Percentiles rank a stretch among this genome's conserved stretches.
Evolutionary conservation across 1,284 basidiomycete species (phyloP).

Genomic region (Bjerkandera adusta): DNA sequence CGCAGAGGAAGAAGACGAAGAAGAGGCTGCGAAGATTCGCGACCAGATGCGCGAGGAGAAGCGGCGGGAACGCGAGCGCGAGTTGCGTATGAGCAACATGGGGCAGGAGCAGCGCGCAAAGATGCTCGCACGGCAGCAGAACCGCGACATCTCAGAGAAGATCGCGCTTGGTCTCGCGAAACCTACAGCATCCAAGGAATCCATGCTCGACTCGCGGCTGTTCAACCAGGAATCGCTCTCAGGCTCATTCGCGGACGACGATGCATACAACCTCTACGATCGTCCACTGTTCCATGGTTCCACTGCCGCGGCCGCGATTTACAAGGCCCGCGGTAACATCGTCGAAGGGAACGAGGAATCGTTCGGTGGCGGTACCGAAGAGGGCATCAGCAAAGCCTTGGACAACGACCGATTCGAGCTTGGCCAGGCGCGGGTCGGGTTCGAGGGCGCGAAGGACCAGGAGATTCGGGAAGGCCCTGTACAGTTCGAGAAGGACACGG

Average conservation of each 20-base stretch:
- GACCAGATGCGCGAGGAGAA: slow-evolving; percentile 93
- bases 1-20: slow-evolving; percentile 65
- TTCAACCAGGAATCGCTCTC: slow-evolving; percentile 95
- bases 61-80: slow-evolving; percentile 90
- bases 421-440: slow-evolving; percentile 83
- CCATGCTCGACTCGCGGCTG: slow-evolving; percentile 93
- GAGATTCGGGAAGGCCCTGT: slow-evolving; percentile 92
- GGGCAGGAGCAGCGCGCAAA: slow-evolving; percentile 95
- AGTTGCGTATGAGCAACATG: slow-evolving; percentile 99
- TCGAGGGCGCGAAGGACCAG: slow-evolving; percentile 85
- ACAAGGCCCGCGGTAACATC: slow-evolving; percentile 89
- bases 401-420: slow-evolving; percentile 94
- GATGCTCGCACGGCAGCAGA: slow-evolving; percentile 92
- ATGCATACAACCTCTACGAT: slow-evolving; percentile 93
- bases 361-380: slow-evolving; percentile 92
- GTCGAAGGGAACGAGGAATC: slow-evolving; percentile 83
- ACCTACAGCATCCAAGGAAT: slow-evolving; percentile 92
- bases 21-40: slow-evolving; percentile 82
- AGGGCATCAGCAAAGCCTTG: slow-evolving; percentile 87
- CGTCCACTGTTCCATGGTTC: slow-evolving; percentile 95
- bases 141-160: slow-evolving; percentile 99
- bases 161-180: slow-evolving; percentile 97
- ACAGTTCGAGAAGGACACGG: slow-evolving; percentile 96
- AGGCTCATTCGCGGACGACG: slow-evolving; percentile 85
- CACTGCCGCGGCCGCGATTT: slow-evolving; percentile 95